phyloP scores from a whole-genome alignment of 1,139 yeast genomes.

The Geotrichum macrosporum region DNA sequence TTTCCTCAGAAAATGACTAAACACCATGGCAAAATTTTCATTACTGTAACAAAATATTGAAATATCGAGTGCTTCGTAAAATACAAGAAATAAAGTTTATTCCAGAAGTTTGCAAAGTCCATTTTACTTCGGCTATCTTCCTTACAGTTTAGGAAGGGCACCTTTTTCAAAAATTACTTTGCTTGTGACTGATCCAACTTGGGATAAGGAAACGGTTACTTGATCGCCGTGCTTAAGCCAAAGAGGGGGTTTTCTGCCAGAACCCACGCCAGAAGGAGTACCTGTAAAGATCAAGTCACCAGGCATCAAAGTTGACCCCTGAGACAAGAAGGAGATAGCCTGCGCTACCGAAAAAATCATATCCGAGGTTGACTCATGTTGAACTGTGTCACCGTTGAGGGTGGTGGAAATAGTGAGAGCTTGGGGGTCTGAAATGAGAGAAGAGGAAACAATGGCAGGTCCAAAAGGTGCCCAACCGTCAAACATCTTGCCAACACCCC shows the following conservation, averaged over 20 bases:
- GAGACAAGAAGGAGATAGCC: constrained; percentile 47
- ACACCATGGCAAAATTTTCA: too few relatives aligned
- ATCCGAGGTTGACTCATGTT: constrained; percentile 46
- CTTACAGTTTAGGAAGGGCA: constrained; percentile 12
- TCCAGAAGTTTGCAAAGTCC: neutral
- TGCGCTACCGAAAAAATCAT: constrained; percentile 47
- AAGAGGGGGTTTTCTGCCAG: constrained; percentile 42
- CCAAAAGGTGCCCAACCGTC: constrained; percentile 56
- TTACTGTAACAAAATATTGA: too few relatives aligned
- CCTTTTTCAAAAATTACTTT: constrained; percentile 35
- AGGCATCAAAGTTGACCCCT: constrained; percentile 48
- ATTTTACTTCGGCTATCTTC: constrained; percentile 1
- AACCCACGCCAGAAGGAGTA: constrained; percentile 53
- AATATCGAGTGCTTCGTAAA: neutral
- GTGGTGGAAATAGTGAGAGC: constrained; percentile 38
- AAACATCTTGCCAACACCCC: constrained; percentile 49
- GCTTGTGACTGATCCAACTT: constrained; percentile 46
- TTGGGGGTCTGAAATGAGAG: constrained; percentile 36
- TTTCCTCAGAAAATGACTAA: too few relatives aligned
- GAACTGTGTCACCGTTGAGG: constrained; percentile 46
- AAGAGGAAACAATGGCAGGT: constrained; percentile 46
- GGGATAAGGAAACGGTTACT: constrained; percentile 43
- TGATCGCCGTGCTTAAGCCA: constrained; percentile 48
- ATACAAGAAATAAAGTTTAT: neutral
- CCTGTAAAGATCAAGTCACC: constrained; percentile 53